Evolutionary conservation across 164 flowering plant species (phyloP).

Genomic region (Umbilicus rupestris): DNA sequence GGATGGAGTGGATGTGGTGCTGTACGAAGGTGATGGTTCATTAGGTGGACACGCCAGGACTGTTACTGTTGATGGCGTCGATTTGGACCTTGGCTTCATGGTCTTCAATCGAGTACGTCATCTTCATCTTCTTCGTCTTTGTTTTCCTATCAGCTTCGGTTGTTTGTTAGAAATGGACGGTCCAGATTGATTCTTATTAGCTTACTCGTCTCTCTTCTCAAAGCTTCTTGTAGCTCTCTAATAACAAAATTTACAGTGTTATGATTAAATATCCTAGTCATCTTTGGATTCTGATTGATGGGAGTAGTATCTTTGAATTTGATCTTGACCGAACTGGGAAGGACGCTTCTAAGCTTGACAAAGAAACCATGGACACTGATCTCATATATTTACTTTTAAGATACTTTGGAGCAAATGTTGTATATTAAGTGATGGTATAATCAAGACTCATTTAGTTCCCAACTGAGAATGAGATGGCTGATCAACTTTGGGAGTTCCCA

Average conservation of each 20-base stretch:
- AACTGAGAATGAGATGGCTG: background rate
- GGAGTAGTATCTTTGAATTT: background rate
- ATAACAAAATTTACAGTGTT: no score
- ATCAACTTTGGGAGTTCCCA: background rate
- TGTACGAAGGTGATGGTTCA: slow-evolving; percentile 72
- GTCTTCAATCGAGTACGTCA: slow-evolving; percentile 78
- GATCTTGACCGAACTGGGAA: background rate
- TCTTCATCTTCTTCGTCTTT: background rate
- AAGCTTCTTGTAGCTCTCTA: no score
- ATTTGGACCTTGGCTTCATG: slow-evolving; percentile 88
- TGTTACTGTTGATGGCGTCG: slow-evolving; percentile 51
- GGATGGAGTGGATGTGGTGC: slow-evolving; percentile 55
- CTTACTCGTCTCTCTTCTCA: background rate
- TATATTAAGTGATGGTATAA: background rate
- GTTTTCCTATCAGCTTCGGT: background rate
- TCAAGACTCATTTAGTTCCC: no score
- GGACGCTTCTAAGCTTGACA: background rate
- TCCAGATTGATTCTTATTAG: background rate
- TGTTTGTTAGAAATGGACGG: background rate
- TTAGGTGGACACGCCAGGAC: slow-evolving; percentile 88
- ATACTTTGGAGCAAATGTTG: no score
- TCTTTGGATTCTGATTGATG: background rate
- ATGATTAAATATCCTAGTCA: no score
- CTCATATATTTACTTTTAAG: background rate
- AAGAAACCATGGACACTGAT: background rate